A percentile compares a stretch with the other conserved stretches of the same genome.
These are phyloP conservation scores for Carex arenaria DNA, from an alignment of 202 grass and related monocot genomes.

Conservation along the genomic window DNA sequence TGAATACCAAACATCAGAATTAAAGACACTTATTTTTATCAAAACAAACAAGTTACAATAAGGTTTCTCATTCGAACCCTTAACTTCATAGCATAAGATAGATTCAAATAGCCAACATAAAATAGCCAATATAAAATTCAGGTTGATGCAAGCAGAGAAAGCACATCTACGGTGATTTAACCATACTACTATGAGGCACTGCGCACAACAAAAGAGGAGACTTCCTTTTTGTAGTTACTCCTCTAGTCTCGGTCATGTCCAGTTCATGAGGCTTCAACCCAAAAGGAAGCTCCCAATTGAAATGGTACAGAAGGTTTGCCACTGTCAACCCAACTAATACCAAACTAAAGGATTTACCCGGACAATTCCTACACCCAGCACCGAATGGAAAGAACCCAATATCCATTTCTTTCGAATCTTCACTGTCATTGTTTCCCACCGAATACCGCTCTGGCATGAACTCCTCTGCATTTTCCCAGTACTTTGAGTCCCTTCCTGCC, in stretches of 20 bases:
- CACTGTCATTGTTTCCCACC: neutral
- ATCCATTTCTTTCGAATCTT: neutral
- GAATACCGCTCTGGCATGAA: conserved; percentile 38
- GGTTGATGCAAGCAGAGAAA: neutral
- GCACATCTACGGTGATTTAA: neutral
- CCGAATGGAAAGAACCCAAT: conserved; percentile 29
- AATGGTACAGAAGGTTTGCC: conserved; percentile 26
- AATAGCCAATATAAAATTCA: too few relatives aligned
- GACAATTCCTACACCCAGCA: conserved; percentile 23
- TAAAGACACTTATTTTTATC: too few relatives aligned
- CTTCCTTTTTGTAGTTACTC: neutral
- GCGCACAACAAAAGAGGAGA: neutral
- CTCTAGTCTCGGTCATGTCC: conserved; percentile 24
- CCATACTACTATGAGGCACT: neutral
- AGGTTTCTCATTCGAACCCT: too few relatives aligned
- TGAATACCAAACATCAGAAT: too few relatives aligned
- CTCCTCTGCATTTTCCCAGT: conserved; percentile 27
- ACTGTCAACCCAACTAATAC: neutral
- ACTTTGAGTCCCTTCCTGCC: conserved; percentile 13
- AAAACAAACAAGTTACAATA: too few relatives aligned
- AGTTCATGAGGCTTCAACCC: conserved; percentile 5
- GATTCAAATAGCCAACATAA: too few relatives aligned
- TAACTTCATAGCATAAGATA: too few relatives aligned
- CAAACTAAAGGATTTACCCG: neutral
- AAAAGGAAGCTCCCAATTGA: conserved; percentile 14